Conservation (phyloP, 192 early-diverging fungal genomes). For the Pecoramyces ruminantium region DNA sequence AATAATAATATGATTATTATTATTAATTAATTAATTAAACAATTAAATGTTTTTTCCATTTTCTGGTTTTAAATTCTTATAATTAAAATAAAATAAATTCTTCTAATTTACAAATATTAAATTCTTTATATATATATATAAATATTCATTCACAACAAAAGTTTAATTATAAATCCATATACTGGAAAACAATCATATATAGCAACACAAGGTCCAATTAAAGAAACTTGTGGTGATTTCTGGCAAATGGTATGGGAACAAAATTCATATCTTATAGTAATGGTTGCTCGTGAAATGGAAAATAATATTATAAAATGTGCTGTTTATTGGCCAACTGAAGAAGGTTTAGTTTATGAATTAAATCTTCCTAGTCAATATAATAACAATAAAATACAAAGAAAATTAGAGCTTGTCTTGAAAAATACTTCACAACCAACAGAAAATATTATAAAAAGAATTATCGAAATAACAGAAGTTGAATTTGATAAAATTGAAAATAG, state of each 20-base stretch:
- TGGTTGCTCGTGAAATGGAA: constrained; percentile 71
- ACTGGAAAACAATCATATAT: constrained; percentile 43
- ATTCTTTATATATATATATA: too few species aligned
- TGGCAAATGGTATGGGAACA: constrained; percentile 87
- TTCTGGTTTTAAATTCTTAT: too few species aligned
- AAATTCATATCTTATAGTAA: constrained; percentile 55
- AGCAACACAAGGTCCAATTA: constrained; percentile 74
- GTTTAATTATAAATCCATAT: background rate
- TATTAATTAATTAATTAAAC: too few species aligned
- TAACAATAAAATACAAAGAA: background rate
- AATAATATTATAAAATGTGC: constrained; percentile 56
- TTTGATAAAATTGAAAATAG: background rate
- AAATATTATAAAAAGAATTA: background rate
- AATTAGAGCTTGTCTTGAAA: background rate
- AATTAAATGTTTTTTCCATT: too few species aligned
- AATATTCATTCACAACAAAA: too few species aligned
- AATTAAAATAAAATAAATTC: too few species aligned
- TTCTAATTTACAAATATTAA: too few species aligned
- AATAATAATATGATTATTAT: too few species aligned
- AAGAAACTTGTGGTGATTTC: constrained; percentile 56
- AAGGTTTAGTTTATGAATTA: constrained; percentile 8
- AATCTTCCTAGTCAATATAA: background rate
- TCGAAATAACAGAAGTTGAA: background rate
- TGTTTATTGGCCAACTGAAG: constrained; percentile 65
- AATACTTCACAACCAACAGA: background rate